These are phyloP conservation scores for Emmonsiellopsis sp. DNA, from an alignment of 2,329 filamentous ascomycete species.

Conservation along the genomic window DNA sequence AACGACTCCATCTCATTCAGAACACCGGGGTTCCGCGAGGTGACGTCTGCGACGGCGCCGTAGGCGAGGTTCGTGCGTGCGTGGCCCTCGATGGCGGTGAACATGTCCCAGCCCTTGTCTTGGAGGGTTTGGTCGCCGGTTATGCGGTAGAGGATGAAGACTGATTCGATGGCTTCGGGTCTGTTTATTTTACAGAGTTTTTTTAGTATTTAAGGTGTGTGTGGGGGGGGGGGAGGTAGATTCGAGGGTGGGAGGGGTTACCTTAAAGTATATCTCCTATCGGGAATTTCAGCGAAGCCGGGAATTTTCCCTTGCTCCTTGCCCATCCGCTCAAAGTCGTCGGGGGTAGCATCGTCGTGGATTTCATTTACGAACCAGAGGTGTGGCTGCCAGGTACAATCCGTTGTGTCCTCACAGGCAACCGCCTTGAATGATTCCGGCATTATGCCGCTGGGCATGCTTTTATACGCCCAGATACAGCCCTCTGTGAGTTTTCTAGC, in stretches of 20 bases:
- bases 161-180: slow-evolving; percentile 77
- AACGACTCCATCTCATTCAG: slow-evolving; percentile 73
- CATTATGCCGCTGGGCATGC: slow-evolving; percentile 43
- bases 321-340: slow-evolving; percentile 4
- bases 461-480: slow-evolving; percentile 47
- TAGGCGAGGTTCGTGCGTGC: slow-evolving; percentile 60
- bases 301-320: slow-evolving; percentile 7
- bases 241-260: slow-evolving; percentile 6
- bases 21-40: slow-evolving; percentile 1
- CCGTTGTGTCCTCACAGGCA: slow-evolving; percentile 23
- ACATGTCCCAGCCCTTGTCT: slow-evolving; percentile 83
- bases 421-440: slow-evolving; percentile 39
- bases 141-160: slow-evolving; percentile 86
- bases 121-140: slow-evolving; percentile 67
- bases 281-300: slow-evolving; percentile 6
- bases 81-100: slow-evolving; percentile 56
- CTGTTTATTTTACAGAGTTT: slow-evolving; percentile 20
- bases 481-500: slow-evolving; percentile 44
- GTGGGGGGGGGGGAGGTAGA: no score
- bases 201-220: background rate
- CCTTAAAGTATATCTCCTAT: slow-evolving; percentile 10
- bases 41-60: slow-evolving; percentile 37
- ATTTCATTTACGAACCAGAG: slow-evolving; percentile 6
- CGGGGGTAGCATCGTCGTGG: slow-evolving; percentile 2
- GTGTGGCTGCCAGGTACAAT: slow-evolving; percentile 9